Evolutionary conservation across 2,329 filamentous ascomycete species (phyloP).

Genomic region (Penicillium fuscoglaucum): DNA sequence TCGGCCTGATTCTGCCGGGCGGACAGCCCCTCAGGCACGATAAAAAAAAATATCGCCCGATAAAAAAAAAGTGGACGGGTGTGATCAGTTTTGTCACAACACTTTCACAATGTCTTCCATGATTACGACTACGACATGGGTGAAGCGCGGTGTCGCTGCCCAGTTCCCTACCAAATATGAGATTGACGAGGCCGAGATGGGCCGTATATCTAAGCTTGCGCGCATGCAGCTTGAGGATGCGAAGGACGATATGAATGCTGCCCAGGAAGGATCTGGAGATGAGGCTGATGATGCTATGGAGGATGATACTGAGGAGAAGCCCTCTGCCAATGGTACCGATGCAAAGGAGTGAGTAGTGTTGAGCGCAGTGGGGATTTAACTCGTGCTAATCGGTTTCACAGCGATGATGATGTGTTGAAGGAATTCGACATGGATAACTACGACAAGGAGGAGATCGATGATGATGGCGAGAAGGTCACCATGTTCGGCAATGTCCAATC

Average conservation of each 20-base stretch:
- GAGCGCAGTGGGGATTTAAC: not conserved
- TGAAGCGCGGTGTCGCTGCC: conserved; percentile 73
- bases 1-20: conserved; percentile 35
- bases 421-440: conserved; percentile 97
- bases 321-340: conserved; percentile 21
- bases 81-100: conserved; percentile 16
- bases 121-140: conserved; percentile 76
- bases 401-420: conserved; percentile 82
- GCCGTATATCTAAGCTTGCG: conserved; percentile 71
- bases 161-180: conserved; percentile 74
- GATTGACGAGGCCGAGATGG: conserved; percentile 73
- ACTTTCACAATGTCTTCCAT: conserved; percentile 54
- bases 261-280: conserved; percentile 53
- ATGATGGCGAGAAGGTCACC: conserved; percentile 69
- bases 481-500: conserved; percentile 97
- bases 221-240: conserved; percentile 87
- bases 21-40: conserved; percentile 28
- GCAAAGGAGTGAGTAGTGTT: conserved; percentile 23
- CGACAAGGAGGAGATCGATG: conserved; percentile 74
- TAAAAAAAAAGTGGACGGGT: conserved; percentile 30
- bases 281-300: conserved; percentile 32
- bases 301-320: conserved; percentile 27
- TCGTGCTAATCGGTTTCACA: conserved; percentile 24
- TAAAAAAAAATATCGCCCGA: conserved; percentile 29
- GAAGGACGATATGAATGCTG: conserved; percentile 77